Evolutionary conservation across 2,329 filamentous ascomycete genomes (phyloP).

Genomic region (Talaromyces marneffei): DNA sequence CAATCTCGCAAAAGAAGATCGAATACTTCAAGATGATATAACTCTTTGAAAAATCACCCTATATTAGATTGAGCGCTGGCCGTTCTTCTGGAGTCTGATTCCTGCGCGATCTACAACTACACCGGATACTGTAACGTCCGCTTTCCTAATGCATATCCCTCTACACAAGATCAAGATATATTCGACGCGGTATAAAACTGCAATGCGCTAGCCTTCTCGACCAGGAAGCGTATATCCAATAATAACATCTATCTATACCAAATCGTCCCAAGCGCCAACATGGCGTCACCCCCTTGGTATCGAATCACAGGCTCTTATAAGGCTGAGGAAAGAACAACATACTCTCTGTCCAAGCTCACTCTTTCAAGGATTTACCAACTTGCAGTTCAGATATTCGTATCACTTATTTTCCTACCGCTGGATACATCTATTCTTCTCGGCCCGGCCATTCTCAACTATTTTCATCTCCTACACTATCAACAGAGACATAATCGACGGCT

Average conservation of each 20-base stretch:
- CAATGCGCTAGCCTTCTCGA: neutral
- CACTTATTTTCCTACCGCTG: conserved; percentile 43
- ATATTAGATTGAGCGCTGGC: neutral
- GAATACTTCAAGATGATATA: neutral
- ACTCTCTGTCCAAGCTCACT: conserved; percentile 11
- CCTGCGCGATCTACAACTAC: neutral
- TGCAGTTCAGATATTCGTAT: neutral
- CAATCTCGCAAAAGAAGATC: neutral
- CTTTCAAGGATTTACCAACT: conserved; percentile 9
- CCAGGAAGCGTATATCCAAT: neutral
- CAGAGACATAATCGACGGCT: conserved; percentile 20
- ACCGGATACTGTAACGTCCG: neutral
- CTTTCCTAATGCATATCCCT: neutral
- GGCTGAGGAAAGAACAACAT: neutral
- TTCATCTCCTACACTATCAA: conserved; percentile 25
- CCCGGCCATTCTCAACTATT: conserved; percentile 28
- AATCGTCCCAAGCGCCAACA: neutral
- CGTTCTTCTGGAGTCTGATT: neutral
- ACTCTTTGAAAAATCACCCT: neutral
- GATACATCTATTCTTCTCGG: conserved; percentile 41
- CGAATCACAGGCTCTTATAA: neutral
- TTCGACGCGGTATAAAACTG: neutral
- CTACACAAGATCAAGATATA: neutral
- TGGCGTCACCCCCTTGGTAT: neutral
- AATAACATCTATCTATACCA: neutral